Conservation (phyloP, 1,139 yeast genomes). For the Yamadazyma jaroonii region DNA sequence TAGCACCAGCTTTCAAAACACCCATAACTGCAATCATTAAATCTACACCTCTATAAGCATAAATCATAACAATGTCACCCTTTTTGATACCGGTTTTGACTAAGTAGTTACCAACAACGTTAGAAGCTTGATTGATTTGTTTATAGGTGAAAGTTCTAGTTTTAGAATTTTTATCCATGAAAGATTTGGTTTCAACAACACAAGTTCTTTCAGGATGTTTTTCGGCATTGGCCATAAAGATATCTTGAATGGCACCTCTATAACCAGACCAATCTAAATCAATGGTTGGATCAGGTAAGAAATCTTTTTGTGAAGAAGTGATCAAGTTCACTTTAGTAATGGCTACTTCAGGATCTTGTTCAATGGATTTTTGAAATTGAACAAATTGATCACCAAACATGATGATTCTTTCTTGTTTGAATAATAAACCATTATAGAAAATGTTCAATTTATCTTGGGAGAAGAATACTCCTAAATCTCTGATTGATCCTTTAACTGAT, state of each 20-base stretch:
- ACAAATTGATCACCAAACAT: conserved; percentile 71
- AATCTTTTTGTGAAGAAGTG: conserved; percentile 55
- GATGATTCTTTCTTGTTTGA: conserved; percentile 64
- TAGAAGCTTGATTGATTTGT: conserved; percentile 92
- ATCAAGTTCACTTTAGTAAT: conserved; percentile 67
- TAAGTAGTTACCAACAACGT: conserved; percentile 86
- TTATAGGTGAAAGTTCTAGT: conserved; percentile 76
- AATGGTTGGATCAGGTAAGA: conserved; percentile 83
- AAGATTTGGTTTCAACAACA: conserved; percentile 87
- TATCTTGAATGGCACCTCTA: conserved; percentile 95
- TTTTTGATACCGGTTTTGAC: conserved; percentile 75
- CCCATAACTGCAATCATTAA: conserved; percentile 97
- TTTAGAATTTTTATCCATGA: conserved; percentile 50
- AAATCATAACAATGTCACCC: conserved; percentile 96
- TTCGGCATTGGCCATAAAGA: conserved; percentile 80
- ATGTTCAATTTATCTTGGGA: conserved; percentile 32
- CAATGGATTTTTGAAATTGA: conserved; percentile 42
- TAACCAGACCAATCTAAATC: conserved; percentile 89
- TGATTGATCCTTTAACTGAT: conserved; percentile 50
- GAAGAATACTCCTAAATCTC: conserved; percentile 61
- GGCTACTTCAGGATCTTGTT: conserved; percentile 29
- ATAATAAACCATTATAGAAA: conserved; percentile 75
- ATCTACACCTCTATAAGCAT: conserved; percentile 97
- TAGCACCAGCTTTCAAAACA: conserved; percentile 96
- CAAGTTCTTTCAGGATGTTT: conserved; percentile 82